Evolutionary conservation across 768 basidiomycete species (phyloP).

Genomic region (Zangia roseola): DNA sequence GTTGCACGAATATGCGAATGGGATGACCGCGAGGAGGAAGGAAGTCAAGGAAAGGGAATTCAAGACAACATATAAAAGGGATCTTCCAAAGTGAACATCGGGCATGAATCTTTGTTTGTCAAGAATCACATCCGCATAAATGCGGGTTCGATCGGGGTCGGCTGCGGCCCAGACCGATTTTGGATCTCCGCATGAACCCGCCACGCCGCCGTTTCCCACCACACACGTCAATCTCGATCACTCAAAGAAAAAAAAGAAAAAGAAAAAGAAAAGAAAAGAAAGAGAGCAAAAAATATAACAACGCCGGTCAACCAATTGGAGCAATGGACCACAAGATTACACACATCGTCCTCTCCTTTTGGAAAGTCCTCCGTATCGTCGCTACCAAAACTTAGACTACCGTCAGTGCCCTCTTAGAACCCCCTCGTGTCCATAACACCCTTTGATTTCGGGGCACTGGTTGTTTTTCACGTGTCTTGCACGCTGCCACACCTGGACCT

Average conservation of each 20-base stretch:
- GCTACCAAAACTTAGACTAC: neutral
- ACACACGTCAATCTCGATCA: conserved; percentile 19
- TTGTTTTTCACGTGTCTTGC: conserved; percentile 30
- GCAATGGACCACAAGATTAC: too few relatives aligned
- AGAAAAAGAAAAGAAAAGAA: neutral
- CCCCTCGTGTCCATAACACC: conserved; percentile 29
- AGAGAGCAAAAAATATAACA: neutral
- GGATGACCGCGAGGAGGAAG: conserved; percentile 33
- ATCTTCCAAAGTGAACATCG: conserved; percentile 35
- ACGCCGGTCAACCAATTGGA: too few relatives aligned
- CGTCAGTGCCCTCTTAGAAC: conserved; percentile 16
- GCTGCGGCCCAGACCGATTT: conserved; percentile 36
- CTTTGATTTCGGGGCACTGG: conserved; percentile 27
- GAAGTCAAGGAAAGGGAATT: conserved; percentile 32
- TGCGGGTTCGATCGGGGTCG: conserved; percentile 39
- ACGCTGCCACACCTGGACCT: conserved; percentile 24
- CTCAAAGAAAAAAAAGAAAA: neutral
- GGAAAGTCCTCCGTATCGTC: neutral
- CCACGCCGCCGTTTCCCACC: conserved; percentile 26
- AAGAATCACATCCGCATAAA: conserved; percentile 32
- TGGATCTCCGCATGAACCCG: conserved; percentile 34
- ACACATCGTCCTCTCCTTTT: neutral
- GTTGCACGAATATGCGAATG: conserved; percentile 17
- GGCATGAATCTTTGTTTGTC: conserved; percentile 36
- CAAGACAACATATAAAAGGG: conserved; percentile 40